Conservation (phyloP, 768 basidiomycete species). For the Galerina sulciceps region DNA sequence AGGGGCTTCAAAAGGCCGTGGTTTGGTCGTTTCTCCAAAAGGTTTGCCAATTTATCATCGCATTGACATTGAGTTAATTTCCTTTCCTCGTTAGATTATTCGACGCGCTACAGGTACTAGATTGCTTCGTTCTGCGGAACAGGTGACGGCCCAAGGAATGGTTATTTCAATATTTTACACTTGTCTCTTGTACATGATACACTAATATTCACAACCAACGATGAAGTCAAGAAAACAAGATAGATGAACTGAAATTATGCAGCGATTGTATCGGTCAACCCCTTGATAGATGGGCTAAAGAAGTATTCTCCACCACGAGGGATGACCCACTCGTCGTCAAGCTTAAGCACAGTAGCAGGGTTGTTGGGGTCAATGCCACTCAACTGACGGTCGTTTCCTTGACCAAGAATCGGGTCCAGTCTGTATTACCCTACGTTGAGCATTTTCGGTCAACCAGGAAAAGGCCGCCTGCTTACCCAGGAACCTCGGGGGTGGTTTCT, state of each 20-base stretch:
- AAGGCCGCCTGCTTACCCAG: conserved; percentile 29
- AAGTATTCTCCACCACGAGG: conserved; percentile 57
- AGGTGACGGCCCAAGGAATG: too few species aligned
- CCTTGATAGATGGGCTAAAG: conserved; percentile 50
- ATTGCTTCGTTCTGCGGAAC: not conserved
- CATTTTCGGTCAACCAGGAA: not conserved
- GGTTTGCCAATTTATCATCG: conserved; percentile 48
- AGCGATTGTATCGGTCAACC: conserved; percentile 37
- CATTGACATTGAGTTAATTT: not conserved
- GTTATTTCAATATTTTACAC: too few species aligned
- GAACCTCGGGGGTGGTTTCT: conserved; percentile 24
- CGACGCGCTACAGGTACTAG: conserved; percentile 48
- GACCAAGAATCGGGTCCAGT: conserved; percentile 23
- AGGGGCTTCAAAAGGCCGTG: conserved; percentile 96
- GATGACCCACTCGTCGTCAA: conserved; percentile 39
- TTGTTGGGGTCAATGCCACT: conserved; percentile 52
- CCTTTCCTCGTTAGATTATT: conserved; percentile 37
- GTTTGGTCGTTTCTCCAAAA: conserved; percentile 96
- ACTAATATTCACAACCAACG: too few species aligned
- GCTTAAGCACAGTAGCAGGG: conserved; percentile 32
- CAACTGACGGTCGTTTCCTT: conserved; percentile 18
- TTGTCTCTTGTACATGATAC: not conserved
- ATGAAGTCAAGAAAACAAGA: not conserved
- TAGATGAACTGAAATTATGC: not conserved
- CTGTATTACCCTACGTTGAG: not conserved